These are phyloP conservation scores for Psidium friedrichsthalianum DNA, from an alignment of 345 rosid species.

Conservation along the genomic window DNA sequence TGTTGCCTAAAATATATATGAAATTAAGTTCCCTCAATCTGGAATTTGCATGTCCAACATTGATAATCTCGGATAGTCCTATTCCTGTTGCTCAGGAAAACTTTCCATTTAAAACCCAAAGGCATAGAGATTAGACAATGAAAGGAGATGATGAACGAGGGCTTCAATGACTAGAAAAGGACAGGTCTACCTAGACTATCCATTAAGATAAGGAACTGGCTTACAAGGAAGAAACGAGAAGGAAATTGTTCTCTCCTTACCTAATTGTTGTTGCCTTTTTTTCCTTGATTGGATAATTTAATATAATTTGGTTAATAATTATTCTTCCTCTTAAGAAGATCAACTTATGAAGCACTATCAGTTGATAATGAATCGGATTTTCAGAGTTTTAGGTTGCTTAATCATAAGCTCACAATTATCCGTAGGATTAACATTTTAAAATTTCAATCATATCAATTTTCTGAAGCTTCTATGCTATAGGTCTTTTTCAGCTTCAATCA, in stretches of 20 bases:
- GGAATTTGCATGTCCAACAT: background rate
- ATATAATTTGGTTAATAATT: background rate
- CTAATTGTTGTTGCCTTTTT: background rate
- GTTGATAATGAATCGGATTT: background rate
- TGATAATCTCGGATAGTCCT: background rate
- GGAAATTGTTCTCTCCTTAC: background rate
- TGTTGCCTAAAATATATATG: background rate
- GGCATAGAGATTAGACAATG: background rate
- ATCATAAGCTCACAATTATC: background rate
- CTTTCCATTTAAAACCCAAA: background rate
- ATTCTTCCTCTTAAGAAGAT: background rate
- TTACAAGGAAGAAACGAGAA: background rate
- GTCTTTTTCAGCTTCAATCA: background rate
- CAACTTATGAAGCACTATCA: background rate
- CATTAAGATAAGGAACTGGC: background rate
- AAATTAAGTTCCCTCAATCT: background rate
- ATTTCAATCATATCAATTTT: background rate
- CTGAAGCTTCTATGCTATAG: background rate
- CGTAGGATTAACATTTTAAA: background rate
- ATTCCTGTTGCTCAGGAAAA: background rate
- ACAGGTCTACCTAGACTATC: background rate
- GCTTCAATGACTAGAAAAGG: background rate
- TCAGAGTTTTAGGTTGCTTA: background rate
- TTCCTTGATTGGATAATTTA: background rate
- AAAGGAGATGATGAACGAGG: background rate